Conservation (phyloP, 495 filamentous ascomycete species). For the Tetracladium setigerum region DNA sequence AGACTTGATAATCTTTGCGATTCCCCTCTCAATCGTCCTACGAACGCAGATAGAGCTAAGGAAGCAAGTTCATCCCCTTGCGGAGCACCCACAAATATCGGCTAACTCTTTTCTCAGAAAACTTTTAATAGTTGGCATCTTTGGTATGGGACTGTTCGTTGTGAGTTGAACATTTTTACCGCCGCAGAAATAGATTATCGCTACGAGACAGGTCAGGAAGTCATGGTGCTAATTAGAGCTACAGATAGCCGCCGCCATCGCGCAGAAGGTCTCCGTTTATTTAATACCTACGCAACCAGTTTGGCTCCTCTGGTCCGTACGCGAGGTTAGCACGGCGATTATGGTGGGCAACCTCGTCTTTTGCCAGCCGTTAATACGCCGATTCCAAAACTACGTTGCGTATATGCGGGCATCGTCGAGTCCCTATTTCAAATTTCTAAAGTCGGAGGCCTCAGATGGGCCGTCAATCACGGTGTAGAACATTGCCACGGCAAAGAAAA, state of each 20-base stretch:
- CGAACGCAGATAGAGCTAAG: background rate
- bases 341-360: slow-evolving; percentile 1
- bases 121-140: background rate
- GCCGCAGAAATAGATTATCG: background rate
- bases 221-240: background rate
- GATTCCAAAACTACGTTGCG: too few relatives aligned
- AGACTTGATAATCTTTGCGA: background rate
- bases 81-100: background rate
- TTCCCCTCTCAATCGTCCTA: background rate
- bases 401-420: too few relatives aligned
- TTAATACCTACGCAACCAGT: background rate
- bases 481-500: too few relatives aligned
- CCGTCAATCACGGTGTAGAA: too few relatives aligned
- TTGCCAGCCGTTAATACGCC: too few relatives aligned
- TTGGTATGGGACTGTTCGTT: background rate
- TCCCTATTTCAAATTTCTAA: too few relatives aligned
- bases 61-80: background rate
- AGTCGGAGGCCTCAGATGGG: too few relatives aligned
- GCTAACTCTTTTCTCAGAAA: background rate
- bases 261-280: background rate
- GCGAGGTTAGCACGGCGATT: slow-evolving; percentile 1
- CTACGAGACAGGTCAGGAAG: background rate
- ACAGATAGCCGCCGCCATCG: background rate
- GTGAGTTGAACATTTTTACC: background rate
- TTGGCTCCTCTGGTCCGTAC: slow-evolving; percentile 1